Evolutionary conservation across 1,284 basidiomycete genomes (phyloP), one percentile per base, ranked within the genome.

Genomic region (Cystobasidium pallidum): DNA sequence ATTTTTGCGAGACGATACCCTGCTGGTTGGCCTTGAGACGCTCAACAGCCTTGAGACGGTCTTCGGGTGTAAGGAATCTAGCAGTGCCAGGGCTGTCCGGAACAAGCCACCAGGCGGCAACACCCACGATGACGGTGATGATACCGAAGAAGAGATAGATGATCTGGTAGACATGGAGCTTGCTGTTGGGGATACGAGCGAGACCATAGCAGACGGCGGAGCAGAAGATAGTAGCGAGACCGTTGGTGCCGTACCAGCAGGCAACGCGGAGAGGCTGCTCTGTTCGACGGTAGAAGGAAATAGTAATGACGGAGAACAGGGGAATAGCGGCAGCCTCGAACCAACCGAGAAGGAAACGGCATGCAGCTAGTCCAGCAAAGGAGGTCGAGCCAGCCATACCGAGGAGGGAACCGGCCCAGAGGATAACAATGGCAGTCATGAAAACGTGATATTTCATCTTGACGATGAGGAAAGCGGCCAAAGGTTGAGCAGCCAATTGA

Each of bases 1-100:
- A 82, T 58, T 81, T 78, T 64, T 70, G 78, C 0, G 75, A 73
- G 4, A 77, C 80, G 10, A 79, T 79, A 54, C 82, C 82, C 10
- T 81, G 81, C 63, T 83, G 78, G 75, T 83, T 83, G 55, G 81
- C 80, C 28, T 80, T 75, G 3, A 83, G 79, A 58, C 82, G 78
- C 75, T 83, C 82, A 54, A 82, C 78, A 7, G 80, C 82, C 76
- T 80, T 80, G 17, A 74, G 66, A 41, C 80, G 79, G 70, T 83
- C 82, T 41, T 82, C 78, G 7, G 79, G 75, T 19, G 75, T 74
- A 8, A 82, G 77, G 78, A 81, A 83, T 41, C 80, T 79, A 6
- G 82, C 82, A 0, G 75, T 73, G 3, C 77, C 76, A 43, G 81
- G 77, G 8, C 39, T 41, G 55, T 79, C 78, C 74, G 82, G 80